Percentiles rank a stretch among this genome's conserved stretches.
These are phyloP conservation scores for Lachancea thermotolerans DNA, from an alignment of 805 yeast genomes.

Conservation along the genomic window DNA sequence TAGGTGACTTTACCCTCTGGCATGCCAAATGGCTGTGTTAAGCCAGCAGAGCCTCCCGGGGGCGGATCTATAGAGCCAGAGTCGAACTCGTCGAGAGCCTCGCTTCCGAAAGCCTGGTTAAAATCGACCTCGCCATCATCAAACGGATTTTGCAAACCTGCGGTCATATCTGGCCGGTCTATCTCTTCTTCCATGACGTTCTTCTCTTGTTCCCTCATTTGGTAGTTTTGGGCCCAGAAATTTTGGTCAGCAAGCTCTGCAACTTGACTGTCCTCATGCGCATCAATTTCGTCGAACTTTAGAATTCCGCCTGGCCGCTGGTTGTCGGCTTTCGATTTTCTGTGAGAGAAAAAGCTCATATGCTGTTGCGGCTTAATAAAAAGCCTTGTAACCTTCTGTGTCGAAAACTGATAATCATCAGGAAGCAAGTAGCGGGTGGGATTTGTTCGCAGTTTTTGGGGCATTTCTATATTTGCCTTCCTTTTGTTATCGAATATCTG, in stretches of 20 bases:
- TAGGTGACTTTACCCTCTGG: constrained; percentile 40
- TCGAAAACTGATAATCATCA: constrained; percentile 64
- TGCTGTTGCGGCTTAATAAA: constrained; percentile 59
- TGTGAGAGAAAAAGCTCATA: constrained; percentile 31
- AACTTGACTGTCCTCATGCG: constrained; percentile 15
- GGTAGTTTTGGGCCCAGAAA: constrained; percentile 65
- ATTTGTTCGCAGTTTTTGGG: constrained; percentile 37
- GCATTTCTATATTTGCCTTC: constrained; percentile 34
- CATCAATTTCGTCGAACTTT: constrained; percentile 5
- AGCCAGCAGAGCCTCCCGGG: constrained; percentile 4
- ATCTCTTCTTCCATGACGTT: constrained; percentile 17
- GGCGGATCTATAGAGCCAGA: constrained; percentile 12
- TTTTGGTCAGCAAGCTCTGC: constrained; percentile 51
- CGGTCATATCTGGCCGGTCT: constrained; percentile 16
- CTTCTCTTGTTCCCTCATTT: constrained; percentile 35
- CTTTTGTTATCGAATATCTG: constrained; percentile 37
- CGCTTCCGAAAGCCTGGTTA: constrained; percentile 32
- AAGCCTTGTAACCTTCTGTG: constrained; percentile 57
- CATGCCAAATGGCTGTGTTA: constrained; percentile 14
- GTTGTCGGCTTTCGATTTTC: constrained; percentile 6
- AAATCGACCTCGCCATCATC: constrained; percentile 32
- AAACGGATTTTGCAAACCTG: constrained; percentile 28
- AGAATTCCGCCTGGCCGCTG: background rate
- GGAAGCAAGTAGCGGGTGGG: constrained; percentile 52
- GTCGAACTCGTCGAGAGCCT: constrained; percentile 22